Conservation (phyloP, 495 filamentous ascomycete genomes). For the Pseudevernia furfuracea region DNA sequence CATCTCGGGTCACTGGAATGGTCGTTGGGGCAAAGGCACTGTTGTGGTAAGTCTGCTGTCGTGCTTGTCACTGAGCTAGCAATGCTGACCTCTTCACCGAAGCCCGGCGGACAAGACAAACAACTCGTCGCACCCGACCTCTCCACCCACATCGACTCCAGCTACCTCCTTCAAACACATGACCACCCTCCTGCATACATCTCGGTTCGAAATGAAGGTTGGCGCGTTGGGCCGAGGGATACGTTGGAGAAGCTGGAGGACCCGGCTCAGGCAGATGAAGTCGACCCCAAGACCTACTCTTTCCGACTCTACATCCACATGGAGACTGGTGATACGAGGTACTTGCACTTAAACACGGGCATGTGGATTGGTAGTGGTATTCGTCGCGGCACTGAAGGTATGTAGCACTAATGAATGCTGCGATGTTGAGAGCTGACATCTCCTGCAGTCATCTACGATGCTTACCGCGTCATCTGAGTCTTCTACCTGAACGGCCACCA, state of each 20-base stretch:
- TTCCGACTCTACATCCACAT: constrained; percentile 52
- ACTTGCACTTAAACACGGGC: constrained; percentile 53
- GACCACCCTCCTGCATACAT: constrained; percentile 56
- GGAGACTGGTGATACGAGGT: constrained; percentile 55
- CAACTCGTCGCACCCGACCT: constrained; percentile 50
- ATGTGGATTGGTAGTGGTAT: constrained; percentile 58
- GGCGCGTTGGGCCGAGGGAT: constrained; percentile 51
- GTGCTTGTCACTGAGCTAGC: constrained; percentile 1
- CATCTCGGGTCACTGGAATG: constrained; percentile 52
- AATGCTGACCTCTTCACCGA: constrained; percentile 5
- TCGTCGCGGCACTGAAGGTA: constrained; percentile 50
- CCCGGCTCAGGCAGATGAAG: constrained; percentile 39
- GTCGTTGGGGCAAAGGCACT: constrained; percentile 51
- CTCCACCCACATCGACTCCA: constrained; percentile 45
- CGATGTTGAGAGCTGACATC: constrained; percentile 1
- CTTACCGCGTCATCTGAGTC: constrained; percentile 28
- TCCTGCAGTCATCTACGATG: constrained; percentile 28
- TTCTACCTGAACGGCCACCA: background rate
- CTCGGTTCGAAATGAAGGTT: constrained; percentile 49
- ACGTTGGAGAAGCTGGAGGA: constrained; percentile 52
- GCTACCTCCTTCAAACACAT: constrained; percentile 49
- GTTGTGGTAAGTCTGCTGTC: constrained; percentile 43
- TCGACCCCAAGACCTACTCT: constrained; percentile 51
- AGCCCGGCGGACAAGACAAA: constrained; percentile 56
- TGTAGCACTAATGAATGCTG: constrained; percentile 11